A percentile compares a stretch with the other conserved stretches of the same genome.
Conservation (phyloP, 2,329 filamentous ascomycete species). For the Achaetomium macrosporum region DNA sequence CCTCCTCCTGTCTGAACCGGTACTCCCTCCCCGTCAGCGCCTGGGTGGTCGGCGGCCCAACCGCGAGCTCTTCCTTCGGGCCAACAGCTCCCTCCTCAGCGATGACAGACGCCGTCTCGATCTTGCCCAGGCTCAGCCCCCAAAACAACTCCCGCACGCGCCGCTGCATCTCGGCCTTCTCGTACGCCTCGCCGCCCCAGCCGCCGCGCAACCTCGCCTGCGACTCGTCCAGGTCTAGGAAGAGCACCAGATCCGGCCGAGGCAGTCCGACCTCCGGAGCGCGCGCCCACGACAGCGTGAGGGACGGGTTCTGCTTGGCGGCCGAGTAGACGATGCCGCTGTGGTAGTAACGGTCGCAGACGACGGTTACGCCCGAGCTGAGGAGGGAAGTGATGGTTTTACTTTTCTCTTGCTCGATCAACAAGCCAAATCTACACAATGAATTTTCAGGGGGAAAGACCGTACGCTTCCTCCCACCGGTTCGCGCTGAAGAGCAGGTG, state of each 20-base stretch:
- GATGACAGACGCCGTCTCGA: constrained; percentile 30
- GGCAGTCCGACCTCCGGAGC: constrained; percentile 81
- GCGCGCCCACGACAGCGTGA: constrained; percentile 74
- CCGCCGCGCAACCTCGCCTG: constrained; percentile 72
- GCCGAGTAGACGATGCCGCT: constrained; percentile 90
- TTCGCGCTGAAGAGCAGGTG: constrained; percentile 89
- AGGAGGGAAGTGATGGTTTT: constrained; percentile 50
- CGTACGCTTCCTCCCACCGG: constrained; percentile 69
- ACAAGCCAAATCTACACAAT: background rate
- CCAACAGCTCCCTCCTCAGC: constrained; percentile 12
- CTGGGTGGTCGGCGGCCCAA: constrained; percentile 16
- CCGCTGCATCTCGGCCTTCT: constrained; percentile 75
- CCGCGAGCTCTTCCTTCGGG: constrained; percentile 14
- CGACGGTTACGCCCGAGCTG: constrained; percentile 62
- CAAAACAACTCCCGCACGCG: constrained; percentile 71
- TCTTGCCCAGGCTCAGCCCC: constrained; percentile 44
- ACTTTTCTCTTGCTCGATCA: constrained; percentile 28
- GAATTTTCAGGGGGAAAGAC: constrained; percentile 11
- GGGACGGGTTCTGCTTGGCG: constrained; percentile 68
- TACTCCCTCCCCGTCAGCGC: constrained; percentile 24
- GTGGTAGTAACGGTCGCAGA: constrained; percentile 93
- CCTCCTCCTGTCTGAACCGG: constrained; percentile 43
- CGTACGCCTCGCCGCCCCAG: constrained; percentile 85
- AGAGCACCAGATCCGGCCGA: constrained; percentile 79
- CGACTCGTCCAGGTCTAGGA: constrained; percentile 73